phyloP scores from a whole-genome alignment of 2,329 filamentous ascomycete species.

The Botryosphaeria agaves region DNA sequence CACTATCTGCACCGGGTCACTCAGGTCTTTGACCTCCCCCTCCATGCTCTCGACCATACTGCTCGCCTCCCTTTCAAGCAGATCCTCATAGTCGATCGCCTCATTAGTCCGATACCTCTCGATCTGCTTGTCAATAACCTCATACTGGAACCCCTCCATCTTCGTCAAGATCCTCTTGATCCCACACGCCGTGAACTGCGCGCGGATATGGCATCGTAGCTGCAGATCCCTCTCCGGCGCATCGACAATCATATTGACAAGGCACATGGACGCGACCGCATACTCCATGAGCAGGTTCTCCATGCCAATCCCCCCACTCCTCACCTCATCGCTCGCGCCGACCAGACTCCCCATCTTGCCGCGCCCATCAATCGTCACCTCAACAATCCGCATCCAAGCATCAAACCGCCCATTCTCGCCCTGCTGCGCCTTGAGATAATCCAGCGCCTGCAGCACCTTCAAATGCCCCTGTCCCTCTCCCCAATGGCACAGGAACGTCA shows the following conservation, averaged over 20 bases:
- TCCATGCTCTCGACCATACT: constrained; percentile 81
- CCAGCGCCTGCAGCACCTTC: constrained; percentile 86
- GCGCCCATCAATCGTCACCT: constrained; percentile 89
- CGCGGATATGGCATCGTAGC: constrained; percentile 81
- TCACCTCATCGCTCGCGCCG: constrained; percentile 87
- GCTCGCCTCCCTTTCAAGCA: constrained; percentile 78
- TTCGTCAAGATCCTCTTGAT: constrained; percentile 88
- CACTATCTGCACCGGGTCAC: constrained; percentile 80
- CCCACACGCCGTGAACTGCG: constrained; percentile 89
- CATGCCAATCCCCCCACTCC: constrained; percentile 93
- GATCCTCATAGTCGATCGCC: constrained; percentile 95
- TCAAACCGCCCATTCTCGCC: constrained; percentile 93
- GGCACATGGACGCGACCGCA: constrained; percentile 79
- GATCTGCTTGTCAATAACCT: constrained; percentile 95
- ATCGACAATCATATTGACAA: constrained; percentile 94
- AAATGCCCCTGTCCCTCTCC: constrained; percentile 73
- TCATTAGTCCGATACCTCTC: constrained; percentile 87
- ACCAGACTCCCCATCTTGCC: constrained; percentile 98
- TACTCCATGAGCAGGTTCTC: constrained; percentile 99
- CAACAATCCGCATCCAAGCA: constrained; percentile 95
- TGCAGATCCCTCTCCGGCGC: constrained; percentile 78
- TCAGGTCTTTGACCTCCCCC: constrained; percentile 77
- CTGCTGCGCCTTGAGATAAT: constrained; percentile 73
- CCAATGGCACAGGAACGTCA: constrained; percentile 96
- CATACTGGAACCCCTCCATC: constrained; percentile 98